Evolutionary conservation across 352 stramenopile genomes (phyloP), one percentile per base, ranked within the genome.

Genomic region (Halophytophthora batemanensis): DNA sequence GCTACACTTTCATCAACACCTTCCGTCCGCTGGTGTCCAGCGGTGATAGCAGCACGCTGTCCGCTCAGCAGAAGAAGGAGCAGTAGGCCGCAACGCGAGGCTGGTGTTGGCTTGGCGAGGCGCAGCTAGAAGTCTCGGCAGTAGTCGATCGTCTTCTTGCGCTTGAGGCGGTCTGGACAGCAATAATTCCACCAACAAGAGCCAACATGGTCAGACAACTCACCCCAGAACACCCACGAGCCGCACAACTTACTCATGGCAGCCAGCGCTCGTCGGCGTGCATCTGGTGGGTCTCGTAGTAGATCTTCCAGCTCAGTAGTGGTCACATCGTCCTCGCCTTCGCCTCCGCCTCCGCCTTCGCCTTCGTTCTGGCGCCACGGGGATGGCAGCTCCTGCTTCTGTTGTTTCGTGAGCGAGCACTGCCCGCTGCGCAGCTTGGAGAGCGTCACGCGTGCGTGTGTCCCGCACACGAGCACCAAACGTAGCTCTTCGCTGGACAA

Each of bases 1-100:
- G 91, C 35, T 98, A 98, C 64, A 98, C 93, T 14, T 98, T 96
- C 64, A 78, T 97, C 42, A 97, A 97, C 66, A 95, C 82, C 1
- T 95, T 95, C 56, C 53, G 45, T 23, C 63, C 77, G 22, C 65
- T 90, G 7, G 28, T 57, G 36, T 35, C 28, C 6, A 28, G n/a
- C 36, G 59, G 78, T 50, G 74, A 71, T 29, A 69, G 2, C 34
- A 39, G 31, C 13, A 28, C 55, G 40, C 43, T 56, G 17, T 42
- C 58, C 13, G 28, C 38, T 29, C 46, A 61, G 28, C 50, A 65
- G n/a, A 77, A 70, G 53, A 71, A 74, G 37, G 45, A 39, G 10
- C 62, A 66, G 25, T 75, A 71, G 40, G 36, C 39, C 23, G 34
- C 35, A 4, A 35, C 6, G 11, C 42, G 28, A 31, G 8, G 4